Base-by-base conservation (phyloP, 2,329 filamentous ascomycete genomes). In the Laburnicola sp. region DNA sequence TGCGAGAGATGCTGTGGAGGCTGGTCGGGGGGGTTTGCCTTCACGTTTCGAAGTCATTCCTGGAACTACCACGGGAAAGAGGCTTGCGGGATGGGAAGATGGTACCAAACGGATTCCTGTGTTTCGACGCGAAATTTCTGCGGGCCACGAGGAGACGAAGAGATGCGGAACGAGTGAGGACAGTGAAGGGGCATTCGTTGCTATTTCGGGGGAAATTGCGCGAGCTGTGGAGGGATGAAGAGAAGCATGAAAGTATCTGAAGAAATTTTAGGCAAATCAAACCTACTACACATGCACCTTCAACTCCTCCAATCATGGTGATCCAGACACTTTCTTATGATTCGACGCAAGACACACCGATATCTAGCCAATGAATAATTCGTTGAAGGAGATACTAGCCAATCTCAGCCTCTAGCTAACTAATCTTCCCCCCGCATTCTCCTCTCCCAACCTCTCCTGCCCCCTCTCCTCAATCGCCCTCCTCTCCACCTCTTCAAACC, bases 401-500 rank as follows among this genome's bases (percentile, higher is more conserved):
- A 16, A 16, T 16, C 16, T 1, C 16, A 16, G 16, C 16, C 16
- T 16, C 16, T 16, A 16, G 16, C 16, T 16, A 41, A 10, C 6
- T 30, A 5, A 54, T 48, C 44, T 51, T 54, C 23, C 39, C 46
- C 49, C 53, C 6, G 46, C 49, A 50, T 53, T 52, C 38, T 40
- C 39, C 23, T 53, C 39, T 6, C 2, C 38, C 28, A 45, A 22
- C 11, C 40, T 57, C 6, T 51, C 58, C 53, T 68, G 52, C 26
- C 68, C 66, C 52, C 55, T 60, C 59, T 69, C 65, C 65, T 73
- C 67, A 68, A 94, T 71, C 34, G 93, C 83, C 66, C 74, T 75
- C 59, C 76, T 69, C 77, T 96, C 91, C 81, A 93, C 87, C 73
- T 80, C 77, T 63, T 86, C 85, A 74, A 96, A 95, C 0, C 87